Base-by-base conservation (phyloP, 2,329 filamentous ascomycete species). In the Exophiala aquamarina region DNA sequence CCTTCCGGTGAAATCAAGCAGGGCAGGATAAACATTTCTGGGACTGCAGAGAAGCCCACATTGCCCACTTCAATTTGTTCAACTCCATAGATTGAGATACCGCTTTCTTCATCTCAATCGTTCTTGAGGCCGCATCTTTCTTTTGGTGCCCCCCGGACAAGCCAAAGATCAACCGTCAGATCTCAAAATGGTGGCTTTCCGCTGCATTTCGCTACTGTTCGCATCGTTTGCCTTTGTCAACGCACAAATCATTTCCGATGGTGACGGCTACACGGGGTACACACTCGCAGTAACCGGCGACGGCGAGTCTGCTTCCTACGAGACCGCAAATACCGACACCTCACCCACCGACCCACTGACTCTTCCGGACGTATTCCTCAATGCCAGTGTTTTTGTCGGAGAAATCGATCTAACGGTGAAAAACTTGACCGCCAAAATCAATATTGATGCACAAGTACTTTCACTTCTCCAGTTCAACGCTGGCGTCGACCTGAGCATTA, bases 341-440 rank as follows among this genome's bases (percentile, higher is more conserved):
- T 59, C 66, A 2, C 73, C 72, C 37, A 71, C 72, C 15, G 69
- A 68, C 5, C 58, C 67, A 1, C 68, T 73, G 1, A 62, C 68
- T 17, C 65, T 70, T 1, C 80, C 80, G 2, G 80, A 83, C 55
- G 79, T 83, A 14, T 79, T 76, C 54, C 73, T 83, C 43, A 83
- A 83, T 56, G 80, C 80, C 7, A 75, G 71, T 1, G 74, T 83
- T 0, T 71, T 70, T 42, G 77, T 83, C 6, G 75, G 77, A 52
- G 73, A 78, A 59, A 83, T 84, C 64, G 70, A 72, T 61, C 73
- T 84, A 46, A 70, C 75, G 39, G 80, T 83, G 10, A 69, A 78
- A 49, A 82, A 83, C 58, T 70, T 83, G 45, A 79, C 77, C 1
- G 79, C 79, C 9, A 80, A 81, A 59, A 72, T 81, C 63, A 83